Evolutionary conservation across 2,329 filamentous ascomycete genomes (phyloP).

Genomic region (Pseudocercospora musae): DNA sequence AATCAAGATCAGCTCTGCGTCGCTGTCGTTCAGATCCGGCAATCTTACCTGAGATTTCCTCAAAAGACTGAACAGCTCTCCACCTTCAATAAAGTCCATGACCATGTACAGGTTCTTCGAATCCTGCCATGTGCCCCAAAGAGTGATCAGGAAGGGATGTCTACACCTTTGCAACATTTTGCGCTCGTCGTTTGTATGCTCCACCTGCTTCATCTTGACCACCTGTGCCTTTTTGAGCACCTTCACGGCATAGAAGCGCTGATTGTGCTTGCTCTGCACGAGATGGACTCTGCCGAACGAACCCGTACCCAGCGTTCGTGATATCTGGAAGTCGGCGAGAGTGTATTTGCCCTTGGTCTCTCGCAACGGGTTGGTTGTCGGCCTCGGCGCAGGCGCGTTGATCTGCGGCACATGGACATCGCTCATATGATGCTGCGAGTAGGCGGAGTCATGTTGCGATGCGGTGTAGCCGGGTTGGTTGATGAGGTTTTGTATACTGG

Average conservation of each 20-base stretch:
- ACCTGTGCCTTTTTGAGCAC: slow-evolving; percentile 98
- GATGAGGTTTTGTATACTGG: slow-evolving; percentile 81
- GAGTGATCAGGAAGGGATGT: slow-evolving; percentile 93
- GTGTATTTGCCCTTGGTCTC: slow-evolving; percentile 98
- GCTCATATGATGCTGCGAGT: slow-evolving; percentile 34
- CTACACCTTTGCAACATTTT: slow-evolving; percentile 95
- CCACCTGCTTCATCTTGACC: slow-evolving; percentile 99
- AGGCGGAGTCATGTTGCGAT: slow-evolving; percentile 38
- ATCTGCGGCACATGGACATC: slow-evolving; percentile 37
- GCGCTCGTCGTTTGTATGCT: slow-evolving; percentile 97
- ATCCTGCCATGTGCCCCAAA: slow-evolving; percentile 98
- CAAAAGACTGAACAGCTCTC: slow-evolving; percentile 91
- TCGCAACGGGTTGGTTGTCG: slow-evolving; percentile 44
- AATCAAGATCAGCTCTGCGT: neutral
- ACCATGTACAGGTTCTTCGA: slow-evolving; percentile 98
- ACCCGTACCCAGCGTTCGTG: slow-evolving; percentile 89
- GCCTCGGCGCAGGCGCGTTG: slow-evolving; percentile 34
- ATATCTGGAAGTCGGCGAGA: slow-evolving; percentile 81
- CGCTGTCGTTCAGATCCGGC: too few relatives aligned
- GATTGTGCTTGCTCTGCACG: slow-evolving; percentile 96
- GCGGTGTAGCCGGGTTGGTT: slow-evolving; percentile 55
- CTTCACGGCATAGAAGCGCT: slow-evolving; percentile 97
- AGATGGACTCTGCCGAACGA: slow-evolving; percentile 96
- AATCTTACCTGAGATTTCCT: slow-evolving; percentile 74
- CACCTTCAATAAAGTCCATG: slow-evolving; percentile 99